These are phyloP conservation scores for Leishmania amazonensis DNA, from an alignment of 208 protist species.

Conservation along the genomic window DNA sequence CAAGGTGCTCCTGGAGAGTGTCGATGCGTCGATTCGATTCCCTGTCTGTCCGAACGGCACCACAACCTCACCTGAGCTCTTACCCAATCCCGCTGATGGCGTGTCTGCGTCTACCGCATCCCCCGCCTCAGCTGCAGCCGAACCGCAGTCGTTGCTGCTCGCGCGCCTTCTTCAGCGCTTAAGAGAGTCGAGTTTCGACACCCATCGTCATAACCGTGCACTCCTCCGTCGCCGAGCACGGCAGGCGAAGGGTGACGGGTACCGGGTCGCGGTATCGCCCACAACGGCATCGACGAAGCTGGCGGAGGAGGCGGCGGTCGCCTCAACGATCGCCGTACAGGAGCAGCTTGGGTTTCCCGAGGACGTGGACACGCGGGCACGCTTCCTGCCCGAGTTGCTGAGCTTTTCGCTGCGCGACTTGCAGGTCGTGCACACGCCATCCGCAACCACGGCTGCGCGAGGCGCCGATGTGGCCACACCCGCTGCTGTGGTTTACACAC, in stretches of 20 bases:
- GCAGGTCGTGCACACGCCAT: constrained; percentile 27
- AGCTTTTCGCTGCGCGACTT: constrained; percentile 32
- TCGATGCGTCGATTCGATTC: constrained; percentile 34
- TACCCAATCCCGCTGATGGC: not conserved
- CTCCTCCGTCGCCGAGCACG: constrained; percentile 9
- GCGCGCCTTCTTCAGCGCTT: constrained; percentile 30
- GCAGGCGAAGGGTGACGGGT: not conserved
- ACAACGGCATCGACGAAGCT: not conserved
- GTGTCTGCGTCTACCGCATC: not conserved
- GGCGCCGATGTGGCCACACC: not conserved
- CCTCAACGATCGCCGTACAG: not conserved
- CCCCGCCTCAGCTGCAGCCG: not conserved
- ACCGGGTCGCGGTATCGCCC: not conserved
- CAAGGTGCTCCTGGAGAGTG: constrained; percentile 35
- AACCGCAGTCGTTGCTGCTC: constrained; percentile 14
- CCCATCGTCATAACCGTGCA: constrained; percentile 10
- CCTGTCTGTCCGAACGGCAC: constrained; percentile 5
- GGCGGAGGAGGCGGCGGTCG: not conserved
- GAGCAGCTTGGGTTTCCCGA: constrained; percentile 34
- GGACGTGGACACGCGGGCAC: constrained; percentile 14
- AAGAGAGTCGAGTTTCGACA: constrained; percentile 29
- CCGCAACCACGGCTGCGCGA: not conserved
- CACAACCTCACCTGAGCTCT: not conserved
- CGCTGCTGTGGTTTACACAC: not conserved
- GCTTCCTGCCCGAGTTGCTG: constrained; percentile 38